Conservation (phyloP, 768 basidiomycete genomes). For the Rhizopogon salebrosus region DNA sequence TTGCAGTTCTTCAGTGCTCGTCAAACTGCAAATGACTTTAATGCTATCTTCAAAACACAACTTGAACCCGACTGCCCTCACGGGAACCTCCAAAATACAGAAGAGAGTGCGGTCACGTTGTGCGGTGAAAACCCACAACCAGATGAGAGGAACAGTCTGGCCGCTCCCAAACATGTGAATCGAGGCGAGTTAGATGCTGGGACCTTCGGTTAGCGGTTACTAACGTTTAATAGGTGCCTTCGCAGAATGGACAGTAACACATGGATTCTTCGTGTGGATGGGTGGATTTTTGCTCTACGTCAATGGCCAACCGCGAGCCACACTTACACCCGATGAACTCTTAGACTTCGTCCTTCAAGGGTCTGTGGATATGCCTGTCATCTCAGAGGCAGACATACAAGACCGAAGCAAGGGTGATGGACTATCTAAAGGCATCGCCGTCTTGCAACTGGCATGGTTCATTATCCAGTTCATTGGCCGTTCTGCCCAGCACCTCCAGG, state of each 20-base stretch:
- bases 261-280: slow-evolving; percentile 15
- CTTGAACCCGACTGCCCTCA: too few species aligned
- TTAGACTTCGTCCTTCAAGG: background rate
- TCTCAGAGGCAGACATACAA: slow-evolving; percentile 10
- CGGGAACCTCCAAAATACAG: too few species aligned
- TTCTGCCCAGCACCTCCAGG: slow-evolving; percentile 15
- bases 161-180: too few species aligned
- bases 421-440: slow-evolving; percentile 28
- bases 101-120: too few species aligned
- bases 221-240: too few species aligned
- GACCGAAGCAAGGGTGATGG: slow-evolving; percentile 29
- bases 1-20: slow-evolving; percentile 18
- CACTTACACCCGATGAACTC: background rate
- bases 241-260: slow-evolving; percentile 3
- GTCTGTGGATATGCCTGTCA: background rate
- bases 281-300: slow-evolving; percentile 15
- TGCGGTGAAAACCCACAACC: too few species aligned
- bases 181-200: too few species aligned
- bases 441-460: slow-evolving; percentile 33
- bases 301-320: background rate
- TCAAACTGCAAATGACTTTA: background rate
- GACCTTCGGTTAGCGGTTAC: too few species aligned
- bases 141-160: too few species aligned
- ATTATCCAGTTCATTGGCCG: slow-evolving; percentile 25
- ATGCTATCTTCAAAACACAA: too few species aligned